Evolutionary conservation across 345 rosid genomes (phyloP), one percentile per base, ranked within the genome.

Genomic region (Heritiera fomes): DNA sequence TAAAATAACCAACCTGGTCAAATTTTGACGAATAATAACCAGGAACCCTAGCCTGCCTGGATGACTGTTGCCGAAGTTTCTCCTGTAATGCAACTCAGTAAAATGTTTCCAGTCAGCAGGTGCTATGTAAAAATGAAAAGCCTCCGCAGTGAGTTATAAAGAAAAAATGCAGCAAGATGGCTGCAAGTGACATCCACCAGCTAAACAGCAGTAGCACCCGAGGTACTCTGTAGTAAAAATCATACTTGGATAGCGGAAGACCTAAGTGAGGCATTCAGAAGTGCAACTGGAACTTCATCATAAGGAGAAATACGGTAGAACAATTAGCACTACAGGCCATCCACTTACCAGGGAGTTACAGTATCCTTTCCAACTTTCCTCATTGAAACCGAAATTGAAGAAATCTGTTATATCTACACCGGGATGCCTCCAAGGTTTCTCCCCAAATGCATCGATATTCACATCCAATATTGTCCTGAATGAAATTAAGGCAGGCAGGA

Each of bases 311-410:
- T 43, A 13, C 12, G 68, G 17, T 52, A 52, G 3, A 71, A 43
- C 5, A 66, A 8, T 28, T 64, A 78, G 69, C 53, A 75, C 12
- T 59, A 49, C 49, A 34, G 76, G 56, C 59, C 52, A 70, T 49
- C 61, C 11, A 80, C 49, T 80, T 86, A 92, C 97, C 89, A 88
- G 50, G 41, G 85, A 85, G 55, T 76, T 86, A 77, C 94, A 88
- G 80, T 92, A 92, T 9, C 77, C 81, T 80, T 83, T 90, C 98
- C 98, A 91, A 72, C 89, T 87, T 53, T 87, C 87, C 80, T 90
- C 93, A 47, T 86, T 79, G 50, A 94, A 82, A 58, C 93, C 92
- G n/a, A 86, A 94, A 79, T 92, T 94, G 80, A 91, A 92, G 73
- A 84, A 94, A 80, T 88, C 90, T 66, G 87, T 84, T 11, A 83